Conservation (phyloP, 2,329 filamentous ascomycete species). For the Fusarium succisae region DNA sequence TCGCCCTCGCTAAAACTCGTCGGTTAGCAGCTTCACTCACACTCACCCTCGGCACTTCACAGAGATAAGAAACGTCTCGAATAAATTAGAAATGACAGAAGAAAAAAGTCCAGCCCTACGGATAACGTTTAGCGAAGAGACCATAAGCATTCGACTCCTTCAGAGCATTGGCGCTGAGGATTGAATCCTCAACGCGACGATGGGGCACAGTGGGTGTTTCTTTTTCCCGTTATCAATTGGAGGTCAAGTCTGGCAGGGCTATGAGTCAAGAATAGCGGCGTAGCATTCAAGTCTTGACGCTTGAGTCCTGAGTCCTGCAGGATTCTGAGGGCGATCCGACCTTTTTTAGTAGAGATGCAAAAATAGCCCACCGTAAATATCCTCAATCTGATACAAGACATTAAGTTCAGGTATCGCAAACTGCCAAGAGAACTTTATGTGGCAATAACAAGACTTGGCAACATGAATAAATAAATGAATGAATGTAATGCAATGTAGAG, state of each 20-base stretch:
- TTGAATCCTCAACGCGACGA: conserved; percentile 15
- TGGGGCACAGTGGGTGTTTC: conserved; percentile 15
- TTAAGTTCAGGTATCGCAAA: not conserved
- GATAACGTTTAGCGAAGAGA: conserved; percentile 3
- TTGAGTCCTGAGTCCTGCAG: not conserved
- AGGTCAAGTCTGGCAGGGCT: not conserved
- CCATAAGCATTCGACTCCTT: not conserved
- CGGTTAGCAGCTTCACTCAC: conserved; percentile 12
- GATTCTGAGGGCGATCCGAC: not conserved
- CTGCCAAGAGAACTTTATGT: not conserved
- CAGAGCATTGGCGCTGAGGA: not conserved
- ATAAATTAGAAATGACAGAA: conserved; percentile 1
- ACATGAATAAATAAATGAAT: not conserved
- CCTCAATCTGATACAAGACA: not conserved
- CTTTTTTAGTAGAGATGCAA: not conserved
- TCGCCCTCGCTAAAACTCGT: conserved; percentile 16
- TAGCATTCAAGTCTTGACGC: not conserved
- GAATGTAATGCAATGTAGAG: not conserved
- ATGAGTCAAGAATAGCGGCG: conserved; percentile 3
- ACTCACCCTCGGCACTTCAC: conserved; percentile 19
- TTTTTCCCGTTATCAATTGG: not conserved
- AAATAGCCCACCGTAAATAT: not conserved
- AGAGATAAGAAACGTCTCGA: not conserved
- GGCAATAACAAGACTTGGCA: not conserved
- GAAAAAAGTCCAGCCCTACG: conserved; percentile 12